Evolutionary conservation across 1,284 basidiomycete species (phyloP).

Genomic region (Fomes fomentarius): DNA sequence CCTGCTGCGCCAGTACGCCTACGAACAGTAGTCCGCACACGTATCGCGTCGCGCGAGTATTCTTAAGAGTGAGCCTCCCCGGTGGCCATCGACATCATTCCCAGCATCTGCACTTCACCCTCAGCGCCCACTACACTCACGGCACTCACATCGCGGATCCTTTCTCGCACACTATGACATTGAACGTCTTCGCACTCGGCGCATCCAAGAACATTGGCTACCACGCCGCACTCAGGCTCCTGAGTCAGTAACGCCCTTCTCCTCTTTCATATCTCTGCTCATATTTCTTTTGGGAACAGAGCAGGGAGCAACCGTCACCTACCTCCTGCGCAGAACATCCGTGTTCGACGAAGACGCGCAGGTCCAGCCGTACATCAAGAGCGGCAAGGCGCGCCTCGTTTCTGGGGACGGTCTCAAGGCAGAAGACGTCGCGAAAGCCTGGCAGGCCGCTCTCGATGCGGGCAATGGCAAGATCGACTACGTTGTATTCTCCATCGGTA

Average conservation of each 20-base stretch:
- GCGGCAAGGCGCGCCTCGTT: conserved; percentile 47
- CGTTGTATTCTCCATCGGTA: conserved; percentile 55
- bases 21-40: too few relatives aligned
- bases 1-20: too few relatives aligned
- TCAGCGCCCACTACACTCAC: too few relatives aligned
- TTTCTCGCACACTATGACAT: conserved; percentile 26
- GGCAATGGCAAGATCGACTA: conserved; percentile 41
- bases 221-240: conserved; percentile 49
- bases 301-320: conserved; percentile 53
- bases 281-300: conserved; percentile 26
- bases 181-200: conserved; percentile 54
- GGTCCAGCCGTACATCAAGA: conserved; percentile 44
- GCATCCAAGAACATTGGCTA: conserved; percentile 70
- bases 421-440: conserved; percentile 47
- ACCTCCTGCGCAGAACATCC: conserved; percentile 47
- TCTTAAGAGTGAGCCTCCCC: too few relatives aligned
- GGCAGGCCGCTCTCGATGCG: conserved; percentile 42
- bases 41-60: too few relatives aligned
- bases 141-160: too few relatives aligned
- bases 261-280: not conserved
- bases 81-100: too few relatives aligned
- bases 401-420: conserved; percentile 53
- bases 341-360: conserved; percentile 49
- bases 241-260: conserved; percentile 40
- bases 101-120: too few relatives aligned